A percentile compares a stretch with the other conserved stretches of the same genome.
Conservation (phyloP, 2,329 filamentous ascomycete species). For the Sordariomycetes sp. region DNA sequence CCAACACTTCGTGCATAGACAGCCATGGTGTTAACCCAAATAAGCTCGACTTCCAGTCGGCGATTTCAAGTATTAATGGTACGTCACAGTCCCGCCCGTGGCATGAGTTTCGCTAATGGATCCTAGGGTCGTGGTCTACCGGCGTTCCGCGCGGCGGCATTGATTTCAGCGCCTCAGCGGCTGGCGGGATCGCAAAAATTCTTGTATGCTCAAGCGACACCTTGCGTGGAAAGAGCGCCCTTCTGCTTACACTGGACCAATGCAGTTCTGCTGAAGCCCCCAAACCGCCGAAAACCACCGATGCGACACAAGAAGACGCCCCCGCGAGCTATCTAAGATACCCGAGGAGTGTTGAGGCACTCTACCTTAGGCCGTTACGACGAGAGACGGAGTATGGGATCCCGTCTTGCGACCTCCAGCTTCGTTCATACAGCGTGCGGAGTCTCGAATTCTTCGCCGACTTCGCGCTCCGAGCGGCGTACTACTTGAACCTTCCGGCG, state of each 20-base stretch:
- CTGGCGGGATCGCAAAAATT: background rate
- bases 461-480: constrained; percentile 87
- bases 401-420: constrained; percentile 78
- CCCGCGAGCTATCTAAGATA: background rate
- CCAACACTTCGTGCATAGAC: background rate
- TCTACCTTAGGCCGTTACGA: constrained; percentile 75
- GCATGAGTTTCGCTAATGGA: background rate
- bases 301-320: background rate
- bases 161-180: background rate
- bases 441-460: constrained; percentile 92
- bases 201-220: background rate
- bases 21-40: background rate
- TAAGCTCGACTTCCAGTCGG: background rate
- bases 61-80: background rate
- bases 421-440: constrained; percentile 80
- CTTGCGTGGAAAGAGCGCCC: background rate
- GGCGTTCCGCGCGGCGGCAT: background rate
- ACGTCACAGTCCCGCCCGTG: background rate
- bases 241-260: background rate
- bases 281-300: background rate
- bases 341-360: constrained; percentile 49
- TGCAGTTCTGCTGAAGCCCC: background rate
- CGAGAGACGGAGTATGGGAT: constrained; percentile 62
- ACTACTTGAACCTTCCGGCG: constrained; percentile 80
- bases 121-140: background rate